These are phyloP conservation scores for Aspergillus sclerotiicarbonarius DNA, from an alignment of 495 filamentous ascomycete species.

Conservation along the genomic window DNA sequence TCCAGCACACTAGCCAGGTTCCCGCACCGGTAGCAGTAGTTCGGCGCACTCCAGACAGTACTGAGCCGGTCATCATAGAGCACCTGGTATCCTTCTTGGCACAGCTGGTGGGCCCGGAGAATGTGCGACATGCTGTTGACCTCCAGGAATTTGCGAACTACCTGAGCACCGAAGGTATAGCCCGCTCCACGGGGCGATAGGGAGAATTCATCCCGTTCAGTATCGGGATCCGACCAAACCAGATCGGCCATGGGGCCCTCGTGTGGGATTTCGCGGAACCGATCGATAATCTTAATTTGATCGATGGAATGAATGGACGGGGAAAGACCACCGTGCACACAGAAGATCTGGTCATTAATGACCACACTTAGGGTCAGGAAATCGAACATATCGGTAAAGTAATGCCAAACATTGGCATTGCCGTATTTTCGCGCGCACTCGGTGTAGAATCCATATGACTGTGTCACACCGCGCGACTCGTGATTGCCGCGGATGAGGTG, in stretches of 20 bases:
- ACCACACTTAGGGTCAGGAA: conserved; percentile 94
- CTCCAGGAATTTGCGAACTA: conserved; percentile 95
- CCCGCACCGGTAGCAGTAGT: conserved; percentile 98
- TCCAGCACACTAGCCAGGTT: conserved; percentile 97
- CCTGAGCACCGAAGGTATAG: conserved; percentile 95
- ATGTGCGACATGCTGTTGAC: conserved; percentile 98
- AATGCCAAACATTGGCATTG: conserved; percentile 97
- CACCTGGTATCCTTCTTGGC: conserved; percentile 95
- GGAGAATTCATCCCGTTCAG: conserved; percentile 93
- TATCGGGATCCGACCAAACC: conserved; percentile 96
- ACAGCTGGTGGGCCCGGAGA: conserved; percentile 91
- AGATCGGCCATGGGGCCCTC: conserved; percentile 99
- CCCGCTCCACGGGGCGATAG: conserved; percentile 90
- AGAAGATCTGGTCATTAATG: conserved; percentile 98
- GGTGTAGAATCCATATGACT: conserved; percentile 98
- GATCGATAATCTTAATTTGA: conserved; percentile 99
- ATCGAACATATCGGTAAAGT: conserved; percentile 99
- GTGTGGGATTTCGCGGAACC: conserved; percentile 96
- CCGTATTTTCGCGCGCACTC: conserved; percentile 97
- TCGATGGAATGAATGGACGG: conserved; percentile 98
- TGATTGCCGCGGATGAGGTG: conserved; percentile 96
- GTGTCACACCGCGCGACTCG: conserved; percentile 94
- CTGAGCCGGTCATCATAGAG: conserved; percentile 91
- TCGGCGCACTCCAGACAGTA: conserved; percentile 97
- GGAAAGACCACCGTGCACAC: conserved; percentile 92